Evolutionary conservation across 2,329 filamentous ascomycete species (phyloP), one percentile per base, ranked within the genome.

Genomic region (Corinectria fuckeliana): DNA sequence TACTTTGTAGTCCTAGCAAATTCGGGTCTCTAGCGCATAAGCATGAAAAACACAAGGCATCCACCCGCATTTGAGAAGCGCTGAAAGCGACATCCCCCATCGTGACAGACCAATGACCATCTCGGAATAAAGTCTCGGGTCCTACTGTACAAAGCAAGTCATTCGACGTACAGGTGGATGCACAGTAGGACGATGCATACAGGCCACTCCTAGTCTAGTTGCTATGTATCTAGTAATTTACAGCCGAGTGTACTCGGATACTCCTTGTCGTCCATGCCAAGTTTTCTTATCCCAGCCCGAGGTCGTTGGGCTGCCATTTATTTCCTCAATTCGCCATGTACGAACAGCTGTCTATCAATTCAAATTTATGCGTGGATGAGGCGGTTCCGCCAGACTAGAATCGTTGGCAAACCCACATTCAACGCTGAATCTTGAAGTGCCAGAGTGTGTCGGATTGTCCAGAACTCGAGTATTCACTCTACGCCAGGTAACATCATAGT

Each of bases 141-240:
- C 50, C 50, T 36, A n/a, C n/a, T n/a, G n/a, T n/a, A 23, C 20
- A 44, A 47, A 50, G 50, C 50, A 58, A 50, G 42, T 23, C 50
- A 45, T 50, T 21, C 42, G 16, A 25, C 26, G 30, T 39, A 45
- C 26, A 25, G 21, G 41, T 42, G 38, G 47, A 26, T 38, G 32
- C n/a, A n/a, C n/a, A n/a, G n/a, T 28, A 18, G 20, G 3, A 16
- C 18, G 50, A 48, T 25, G 38, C 50, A 54, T 36, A 42, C 50
- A 16, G 44, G 32, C 50, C 50, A 45, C 55, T 39, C 9, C 38
- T 50, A 50, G 50, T 25, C 16, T 55, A 11, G 38, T 30, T 53
- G 30, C 44, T 50, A 50, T 54, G 45, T 45, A n/a, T 59, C 56
- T 50, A 47, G 50, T 36, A 39, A 54, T 41, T 36, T 50, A 59